Conservation (phyloP, 169 alveolate genomes). For the Babesia bigemina region DNA sequence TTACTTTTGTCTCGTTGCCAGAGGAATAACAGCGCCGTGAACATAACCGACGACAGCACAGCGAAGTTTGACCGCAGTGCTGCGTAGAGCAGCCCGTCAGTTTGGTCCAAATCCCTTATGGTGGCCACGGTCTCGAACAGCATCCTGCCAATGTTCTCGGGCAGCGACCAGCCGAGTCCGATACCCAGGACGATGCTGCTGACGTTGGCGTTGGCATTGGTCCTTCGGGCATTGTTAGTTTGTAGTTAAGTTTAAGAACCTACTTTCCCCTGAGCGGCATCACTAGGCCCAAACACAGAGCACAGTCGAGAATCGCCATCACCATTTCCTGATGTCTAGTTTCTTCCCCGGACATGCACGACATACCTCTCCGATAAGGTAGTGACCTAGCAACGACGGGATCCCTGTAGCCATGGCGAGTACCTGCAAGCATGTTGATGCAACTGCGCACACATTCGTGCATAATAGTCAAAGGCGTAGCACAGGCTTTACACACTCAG, state of each 20-base stretch:
- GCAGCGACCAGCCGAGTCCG: conserved; percentile 62
- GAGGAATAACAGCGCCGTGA: conserved; percentile 33
- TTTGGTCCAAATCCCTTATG: conserved; percentile 16
- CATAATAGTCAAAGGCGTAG: neutral
- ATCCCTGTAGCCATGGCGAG: conserved; percentile 54
- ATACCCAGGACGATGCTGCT: conserved; percentile 26
- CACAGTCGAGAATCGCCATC: conserved; percentile 42
- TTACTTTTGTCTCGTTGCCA: conserved; percentile 17
- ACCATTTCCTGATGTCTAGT: conserved; percentile 33
- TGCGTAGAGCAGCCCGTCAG: conserved; percentile 30
- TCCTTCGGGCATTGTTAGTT: neutral
- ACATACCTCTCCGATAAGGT: conserved; percentile 49
- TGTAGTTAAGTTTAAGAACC: neutral
- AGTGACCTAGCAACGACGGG: conserved; percentile 49
- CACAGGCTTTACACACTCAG: neutral
- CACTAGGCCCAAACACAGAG: conserved; percentile 29
- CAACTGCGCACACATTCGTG: neutral
- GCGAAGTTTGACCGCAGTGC: conserved; percentile 45
- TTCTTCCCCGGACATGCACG: neutral
- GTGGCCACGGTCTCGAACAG: conserved; percentile 13
- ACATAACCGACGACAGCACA: conserved; percentile 23
- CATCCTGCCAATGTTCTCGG: conserved; percentile 24
- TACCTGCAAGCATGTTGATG: conserved; percentile 11
- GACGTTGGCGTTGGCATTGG: conserved; percentile 39
- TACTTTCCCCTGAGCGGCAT: conserved; percentile 52